A percentile compares a stretch with the other conserved stretches of the same genome.
These are phyloP conservation scores for Euclidium syriacum DNA, from an alignment of 345 rosid genomes.

Conservation along the genomic window DNA sequence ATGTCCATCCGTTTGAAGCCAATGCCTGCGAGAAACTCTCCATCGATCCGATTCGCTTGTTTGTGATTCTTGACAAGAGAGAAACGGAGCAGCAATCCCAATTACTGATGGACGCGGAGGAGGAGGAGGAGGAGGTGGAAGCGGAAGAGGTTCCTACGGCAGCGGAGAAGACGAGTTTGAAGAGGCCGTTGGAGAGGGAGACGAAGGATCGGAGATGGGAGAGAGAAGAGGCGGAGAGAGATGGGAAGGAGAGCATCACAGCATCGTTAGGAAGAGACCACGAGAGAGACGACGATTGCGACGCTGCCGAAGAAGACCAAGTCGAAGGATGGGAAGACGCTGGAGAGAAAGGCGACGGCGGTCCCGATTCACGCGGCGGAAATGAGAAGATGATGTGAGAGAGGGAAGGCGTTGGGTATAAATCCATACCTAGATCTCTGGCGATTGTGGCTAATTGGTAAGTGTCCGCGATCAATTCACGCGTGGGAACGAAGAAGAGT, in stretches of 20 bases:
- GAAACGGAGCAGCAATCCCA: constrained; percentile 76
- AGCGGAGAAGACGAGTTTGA: constrained; percentile 50
- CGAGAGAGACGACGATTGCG: constrained; percentile 40
- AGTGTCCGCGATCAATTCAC: constrained; percentile 50
- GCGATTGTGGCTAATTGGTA: constrained; percentile 55
- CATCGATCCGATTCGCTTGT: constrained; percentile 49
- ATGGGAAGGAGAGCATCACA: constrained; percentile 60
- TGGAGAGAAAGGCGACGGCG: constrained; percentile 26
- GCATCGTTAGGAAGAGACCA: constrained; percentile 49
- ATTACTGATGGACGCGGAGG: constrained; percentile 25
- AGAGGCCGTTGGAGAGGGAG: constrained; percentile 58
- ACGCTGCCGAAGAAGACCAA: constrained; percentile 28
- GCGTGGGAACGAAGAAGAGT: constrained; percentile 49
- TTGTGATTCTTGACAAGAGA: constrained; percentile 44
- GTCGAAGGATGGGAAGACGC: constrained; percentile 27
- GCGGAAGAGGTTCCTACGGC: background rate
- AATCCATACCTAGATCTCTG: constrained; percentile 70
- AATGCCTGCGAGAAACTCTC: constrained; percentile 52
- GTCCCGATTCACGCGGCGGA: constrained; percentile 27
- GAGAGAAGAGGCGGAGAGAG: constrained; percentile 47
- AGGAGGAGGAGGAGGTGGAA: background rate
- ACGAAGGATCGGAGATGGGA: constrained; percentile 60
- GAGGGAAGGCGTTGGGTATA: constrained; percentile 65
- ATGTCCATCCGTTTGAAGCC: constrained; percentile 64
- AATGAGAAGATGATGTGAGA: constrained; percentile 75